phyloP scores from a whole-genome alignment of 768 basidiomycete genomes.

The Agaricus subrufescens region DNA sequence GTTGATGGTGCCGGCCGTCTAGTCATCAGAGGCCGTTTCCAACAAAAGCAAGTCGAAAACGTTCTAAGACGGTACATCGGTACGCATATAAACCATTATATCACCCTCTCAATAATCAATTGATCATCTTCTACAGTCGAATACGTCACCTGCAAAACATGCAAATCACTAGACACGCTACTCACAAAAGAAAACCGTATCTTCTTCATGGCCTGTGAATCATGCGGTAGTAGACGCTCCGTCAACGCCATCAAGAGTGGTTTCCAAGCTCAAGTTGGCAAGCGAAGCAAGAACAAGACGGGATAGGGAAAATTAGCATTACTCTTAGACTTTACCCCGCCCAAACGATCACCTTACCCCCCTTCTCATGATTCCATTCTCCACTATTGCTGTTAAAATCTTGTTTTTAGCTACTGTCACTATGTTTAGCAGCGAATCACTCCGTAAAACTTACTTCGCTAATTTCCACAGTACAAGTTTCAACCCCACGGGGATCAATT shows the following conservation, averaged over 20 bases:
- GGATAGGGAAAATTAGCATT: slow-evolving; percentile 29
- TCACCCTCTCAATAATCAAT: not conserved
- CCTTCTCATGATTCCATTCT: too few species aligned
- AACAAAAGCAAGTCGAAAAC: slow-evolving; percentile 97
- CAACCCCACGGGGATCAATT: too few species aligned
- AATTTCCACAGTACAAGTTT: too few species aligned
- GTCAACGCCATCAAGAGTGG: slow-evolving; percentile 98
- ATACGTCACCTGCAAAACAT: slow-evolving; percentile 99
- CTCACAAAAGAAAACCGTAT: slow-evolving; percentile 98
- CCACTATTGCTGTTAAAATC: too few species aligned
- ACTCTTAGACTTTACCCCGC: too few species aligned
- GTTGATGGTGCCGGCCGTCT: slow-evolving; percentile 90
- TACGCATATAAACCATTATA: slow-evolving; percentile 31
- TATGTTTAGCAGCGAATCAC: too few species aligned
- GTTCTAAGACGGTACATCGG: slow-evolving; percentile 95
- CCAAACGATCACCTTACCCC: too few species aligned
- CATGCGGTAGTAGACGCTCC: slow-evolving; percentile 84
- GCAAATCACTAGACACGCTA: slow-evolving; percentile 97
- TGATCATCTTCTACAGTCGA: slow-evolving; percentile 54
- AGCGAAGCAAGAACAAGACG: slow-evolving; percentile 78
- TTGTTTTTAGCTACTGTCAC: too few species aligned
- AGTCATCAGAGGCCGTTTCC: slow-evolving; percentile 97
- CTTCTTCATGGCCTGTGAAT: slow-evolving; percentile 95
- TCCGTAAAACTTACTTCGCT: too few species aligned
- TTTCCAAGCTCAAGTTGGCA: slow-evolving; percentile 94